Evolutionary conservation across 805 yeast genomes (phyloP), one percentile per base, ranked within the genome.

Genomic region (Schwanniomyces polymorphus): DNA sequence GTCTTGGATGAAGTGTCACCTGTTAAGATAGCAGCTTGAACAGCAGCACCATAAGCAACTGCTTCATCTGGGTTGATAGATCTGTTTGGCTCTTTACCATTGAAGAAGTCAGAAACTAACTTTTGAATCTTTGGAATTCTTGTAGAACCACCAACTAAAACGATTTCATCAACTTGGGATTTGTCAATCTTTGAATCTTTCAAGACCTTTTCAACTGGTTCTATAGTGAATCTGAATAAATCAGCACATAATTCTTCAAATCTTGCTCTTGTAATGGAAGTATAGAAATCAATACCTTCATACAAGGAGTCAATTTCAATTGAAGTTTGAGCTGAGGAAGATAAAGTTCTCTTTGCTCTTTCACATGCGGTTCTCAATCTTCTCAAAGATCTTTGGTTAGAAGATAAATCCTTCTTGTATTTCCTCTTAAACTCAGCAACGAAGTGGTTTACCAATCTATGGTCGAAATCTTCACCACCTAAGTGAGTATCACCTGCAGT

Each of bases 1-100:
- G 78, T 73, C 57, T 72, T 76, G 42, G 74, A 69, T 67, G 88
- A 88, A 56, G 91, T 96, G 72, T 89, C 96, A 71, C 97, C 97
- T 49, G 96, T 87, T 54, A 91, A 78, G 54, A 91, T 96, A 62
- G 96, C 97, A 74, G 97, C 97, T 78, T 91, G 97, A 60, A 91
- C 91, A 49, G 97, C 97, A 55, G 97, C 97, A 75, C 97, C 97
- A 73, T 91, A 84, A 57, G 95, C 94, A 51, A 88, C 95, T 41
- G 95, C 95, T 78, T 88, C 95, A 65, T 88, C 95, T 43, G 97
- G 97, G 83, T 91, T 91, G 60, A 91, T 96, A 45, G 92, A 84
- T 77, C 87, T 90, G 64, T 88, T 86, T 58, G 97, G 95, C 58
- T 84, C 88, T 71, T 80, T 86, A 64, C 85, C 85, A 74, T 91